These are phyloP conservation scores for Kondoa malvinella DNA, from an alignment of 768 basidiomycete genomes.

Conservation along the genomic window DNA sequence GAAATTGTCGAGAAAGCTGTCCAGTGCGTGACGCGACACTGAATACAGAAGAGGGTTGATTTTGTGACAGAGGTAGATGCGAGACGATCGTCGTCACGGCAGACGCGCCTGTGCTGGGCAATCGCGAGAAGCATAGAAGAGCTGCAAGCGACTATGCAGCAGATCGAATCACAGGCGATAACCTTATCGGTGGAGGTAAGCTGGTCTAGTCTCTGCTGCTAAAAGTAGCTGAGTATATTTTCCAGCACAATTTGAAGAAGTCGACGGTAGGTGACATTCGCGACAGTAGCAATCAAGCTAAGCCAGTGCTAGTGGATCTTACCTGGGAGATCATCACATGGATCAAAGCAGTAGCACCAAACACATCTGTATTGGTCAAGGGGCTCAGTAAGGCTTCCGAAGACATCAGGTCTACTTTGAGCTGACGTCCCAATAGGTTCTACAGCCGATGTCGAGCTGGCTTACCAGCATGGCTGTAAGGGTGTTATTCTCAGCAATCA, in stretches of 20 bases:
- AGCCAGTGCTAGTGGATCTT: slow-evolving; percentile 17
- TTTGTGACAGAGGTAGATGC: background rate
- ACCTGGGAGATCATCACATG: slow-evolving; percentile 31
- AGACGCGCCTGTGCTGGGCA: slow-evolving; percentile 11
- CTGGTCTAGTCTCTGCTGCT: no score
- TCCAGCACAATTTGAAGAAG: background rate
- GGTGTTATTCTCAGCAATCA: slow-evolving; percentile 36
- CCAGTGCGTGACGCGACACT: slow-evolving; percentile 17
- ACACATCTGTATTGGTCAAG: slow-evolving; percentile 30
- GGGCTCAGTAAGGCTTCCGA: slow-evolving; percentile 30
- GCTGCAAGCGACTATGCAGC: background rate
- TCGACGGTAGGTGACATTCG: background rate
- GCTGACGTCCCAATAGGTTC: slow-evolving; percentile 37
- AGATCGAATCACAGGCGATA: background rate
- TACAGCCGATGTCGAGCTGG: slow-evolving; percentile 31
- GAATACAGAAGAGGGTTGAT: background rate
- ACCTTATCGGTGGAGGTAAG: no score
- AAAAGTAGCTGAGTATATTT: no score
- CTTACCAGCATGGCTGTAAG: slow-evolving; percentile 33
- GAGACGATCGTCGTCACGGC: slow-evolving; percentile 27
- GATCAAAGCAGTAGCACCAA: slow-evolving; percentile 28
- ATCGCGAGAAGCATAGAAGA: slow-evolving; percentile 20
- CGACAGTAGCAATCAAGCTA: background rate
- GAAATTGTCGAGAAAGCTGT: slow-evolving; percentile 19
- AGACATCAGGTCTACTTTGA: slow-evolving; percentile 20